Evolutionary conservation across 306 rosid species (phyloP).

Genomic region (Castanospermum australe): DNA sequence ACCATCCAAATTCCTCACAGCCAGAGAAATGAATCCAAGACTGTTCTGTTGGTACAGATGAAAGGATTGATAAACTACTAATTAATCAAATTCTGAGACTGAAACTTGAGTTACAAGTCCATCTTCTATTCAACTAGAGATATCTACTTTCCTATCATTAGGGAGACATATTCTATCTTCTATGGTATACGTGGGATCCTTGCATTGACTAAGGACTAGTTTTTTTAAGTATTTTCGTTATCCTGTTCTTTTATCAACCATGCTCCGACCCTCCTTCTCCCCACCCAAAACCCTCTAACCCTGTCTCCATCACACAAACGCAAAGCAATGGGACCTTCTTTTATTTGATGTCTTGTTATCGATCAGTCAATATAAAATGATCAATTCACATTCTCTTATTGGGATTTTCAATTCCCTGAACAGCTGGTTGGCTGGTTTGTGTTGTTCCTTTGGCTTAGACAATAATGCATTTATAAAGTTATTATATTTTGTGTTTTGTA

Average conservation of each 20-base stretch:
- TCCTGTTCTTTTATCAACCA: not conserved
- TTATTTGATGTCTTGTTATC: conserved; percentile 13
- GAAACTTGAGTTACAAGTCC: not conserved
- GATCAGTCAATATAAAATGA: not conserved
- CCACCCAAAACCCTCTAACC: not conserved
- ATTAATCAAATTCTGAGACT: not conserved
- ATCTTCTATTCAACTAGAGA: not conserved
- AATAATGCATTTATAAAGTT: too few relatives aligned
- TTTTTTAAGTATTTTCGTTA: too few relatives aligned
- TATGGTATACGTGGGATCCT: not conserved
- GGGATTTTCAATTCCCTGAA: not conserved
- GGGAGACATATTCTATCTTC: conserved; percentile 2
- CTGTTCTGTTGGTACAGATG: not conserved
- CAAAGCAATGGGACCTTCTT: not conserved
- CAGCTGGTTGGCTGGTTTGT: not conserved
- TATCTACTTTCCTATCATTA: not conserved
- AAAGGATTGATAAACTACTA: not conserved
- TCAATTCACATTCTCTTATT: not conserved
- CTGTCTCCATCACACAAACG: not conserved
- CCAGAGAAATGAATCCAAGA: not conserved
- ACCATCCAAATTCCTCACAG: not conserved
- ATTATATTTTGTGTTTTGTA: too few relatives aligned
- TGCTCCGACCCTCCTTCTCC: too few relatives aligned
- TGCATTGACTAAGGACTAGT: not conserved
- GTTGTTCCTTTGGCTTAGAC: too few relatives aligned